A percentile compares a stretch with the other conserved stretches of the same genome.
These are phyloP conservation scores for Physcia stellaris DNA, from an alignment of 495 filamentous ascomycete genomes.

Conservation along the genomic window DNA sequence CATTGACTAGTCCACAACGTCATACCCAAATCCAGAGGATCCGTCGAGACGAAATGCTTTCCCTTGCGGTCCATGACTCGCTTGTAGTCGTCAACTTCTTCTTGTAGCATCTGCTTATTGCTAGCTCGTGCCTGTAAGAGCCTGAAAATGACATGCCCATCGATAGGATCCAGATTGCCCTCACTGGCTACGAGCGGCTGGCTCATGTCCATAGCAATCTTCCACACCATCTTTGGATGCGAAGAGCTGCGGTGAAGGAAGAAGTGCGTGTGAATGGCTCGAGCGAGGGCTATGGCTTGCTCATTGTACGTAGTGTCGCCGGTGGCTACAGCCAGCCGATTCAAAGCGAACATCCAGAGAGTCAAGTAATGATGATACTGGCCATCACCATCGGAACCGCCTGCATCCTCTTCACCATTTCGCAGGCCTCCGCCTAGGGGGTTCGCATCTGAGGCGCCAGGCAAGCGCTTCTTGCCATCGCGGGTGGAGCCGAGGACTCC, in stretches of 20 bases:
- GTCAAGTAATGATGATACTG: constrained; percentile 60
- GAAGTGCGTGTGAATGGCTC: constrained; percentile 45
- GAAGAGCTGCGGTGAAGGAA: constrained; percentile 25
- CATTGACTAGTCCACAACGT: constrained; percentile 51
- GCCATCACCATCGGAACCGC: constrained; percentile 44
- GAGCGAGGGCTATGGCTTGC: constrained; percentile 42
- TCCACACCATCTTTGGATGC: constrained; percentile 45
- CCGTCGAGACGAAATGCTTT: constrained; percentile 34
- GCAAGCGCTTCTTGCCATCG: constrained; percentile 33
- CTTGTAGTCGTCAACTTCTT: constrained; percentile 47
- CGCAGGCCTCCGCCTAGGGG: constrained; percentile 48
- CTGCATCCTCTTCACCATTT: constrained; percentile 43
- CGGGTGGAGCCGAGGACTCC: constrained; percentile 40
- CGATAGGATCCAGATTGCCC: constrained; percentile 48
- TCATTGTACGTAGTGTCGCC: constrained; percentile 36
- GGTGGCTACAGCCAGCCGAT: constrained; percentile 40
- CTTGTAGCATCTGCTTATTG: constrained; percentile 22
- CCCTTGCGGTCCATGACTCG: constrained; percentile 38
- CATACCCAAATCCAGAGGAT: constrained; percentile 52
- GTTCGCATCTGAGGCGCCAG: constrained; percentile 37
- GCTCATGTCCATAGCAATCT: constrained; percentile 41
- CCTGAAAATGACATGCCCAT: constrained; percentile 43
- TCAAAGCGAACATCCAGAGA: constrained; percentile 59
- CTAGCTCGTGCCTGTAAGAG: constrained; percentile 35
- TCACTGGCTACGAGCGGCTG: constrained; percentile 37